Conservation (phyloP, 345 rosid genomes). For the Dimocarpus longan region DNA sequence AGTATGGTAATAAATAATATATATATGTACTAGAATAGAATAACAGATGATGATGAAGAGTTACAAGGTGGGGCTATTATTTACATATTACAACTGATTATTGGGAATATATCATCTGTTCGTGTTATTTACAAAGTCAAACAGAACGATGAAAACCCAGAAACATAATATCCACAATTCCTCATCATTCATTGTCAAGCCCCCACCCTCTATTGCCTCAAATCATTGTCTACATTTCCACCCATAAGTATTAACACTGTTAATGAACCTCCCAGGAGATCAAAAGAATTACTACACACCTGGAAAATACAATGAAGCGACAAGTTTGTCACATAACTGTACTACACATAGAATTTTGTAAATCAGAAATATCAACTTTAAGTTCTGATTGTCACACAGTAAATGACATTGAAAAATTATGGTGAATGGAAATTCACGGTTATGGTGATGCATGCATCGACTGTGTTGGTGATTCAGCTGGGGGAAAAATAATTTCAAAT, state of each 20-base stretch:
- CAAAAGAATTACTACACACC: constrained; percentile 55
- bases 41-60: background rate
- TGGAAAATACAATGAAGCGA: constrained; percentile 14
- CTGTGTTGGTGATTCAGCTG: background rate
- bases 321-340: background rate
- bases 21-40: constrained; percentile 7
- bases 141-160: constrained; percentile 22
- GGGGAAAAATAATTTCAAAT: background rate
- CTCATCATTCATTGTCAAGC: constrained; percentile 21
- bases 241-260: constrained; percentile 41
- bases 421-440: background rate
- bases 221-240: constrained; percentile 30
- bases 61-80: constrained; percentile 29
- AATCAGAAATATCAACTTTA: background rate
- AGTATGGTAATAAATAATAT: constrained; percentile 11
- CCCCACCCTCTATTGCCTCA: constrained; percentile 19
- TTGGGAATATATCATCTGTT: constrained; percentile 16
- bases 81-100: constrained; percentile 35
- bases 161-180: constrained; percentile 33
- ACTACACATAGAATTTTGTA: background rate
- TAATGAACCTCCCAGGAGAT: constrained; percentile 34
- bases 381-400: background rate
- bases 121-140: constrained; percentile 39
- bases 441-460: background rate
- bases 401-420: too few species aligned